These are phyloP conservation scores for Rhamnella rubrinervis DNA, from an alignment of 331 rosid species.

Conservation along the genomic window DNA sequence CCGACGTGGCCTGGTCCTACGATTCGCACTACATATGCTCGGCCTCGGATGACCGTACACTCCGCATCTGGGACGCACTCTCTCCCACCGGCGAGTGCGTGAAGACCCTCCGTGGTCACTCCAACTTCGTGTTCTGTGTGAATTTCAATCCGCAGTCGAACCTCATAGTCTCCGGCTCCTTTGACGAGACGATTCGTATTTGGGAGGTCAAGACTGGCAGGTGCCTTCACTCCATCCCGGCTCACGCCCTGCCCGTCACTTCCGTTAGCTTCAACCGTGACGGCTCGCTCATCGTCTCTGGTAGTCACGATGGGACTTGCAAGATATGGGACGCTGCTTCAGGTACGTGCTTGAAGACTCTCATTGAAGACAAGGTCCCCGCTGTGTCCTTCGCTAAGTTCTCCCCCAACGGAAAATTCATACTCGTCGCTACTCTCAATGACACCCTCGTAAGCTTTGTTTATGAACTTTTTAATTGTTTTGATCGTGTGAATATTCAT, in stretches of 20 bases:
- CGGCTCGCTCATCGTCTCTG: conserved; percentile 81
- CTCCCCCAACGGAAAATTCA: conserved; percentile 91
- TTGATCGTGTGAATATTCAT: neutral
- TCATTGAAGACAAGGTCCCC: conserved; percentile 73
- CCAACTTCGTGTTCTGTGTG: conserved; percentile 71
- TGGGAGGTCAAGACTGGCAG: conserved; percentile 96
- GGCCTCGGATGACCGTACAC: conserved; percentile 86
- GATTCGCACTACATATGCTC: conserved; percentile 94
- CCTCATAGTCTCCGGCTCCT: conserved; percentile 82
- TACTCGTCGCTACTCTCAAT: conserved; percentile 90
- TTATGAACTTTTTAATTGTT: neutral
- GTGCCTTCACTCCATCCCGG: conserved; percentile 57
- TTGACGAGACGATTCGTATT: conserved; percentile 73
- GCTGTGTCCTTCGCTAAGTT: conserved; percentile 80
- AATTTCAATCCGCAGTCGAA: conserved; percentile 81
- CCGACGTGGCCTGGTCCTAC: conserved; percentile 87
- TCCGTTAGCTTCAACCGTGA: conserved; percentile 89
- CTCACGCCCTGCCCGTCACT: conserved; percentile 80
- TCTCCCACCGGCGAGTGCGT: conserved; percentile 62
- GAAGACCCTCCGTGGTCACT: conserved; percentile 81
- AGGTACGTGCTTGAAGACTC: conserved; percentile 54
- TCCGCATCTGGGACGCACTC: conserved; percentile 87
- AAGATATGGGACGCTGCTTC: conserved; percentile 78
- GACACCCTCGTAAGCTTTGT: conserved; percentile 70
- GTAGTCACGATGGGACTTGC: conserved; percentile 87